Evolutionary conservation across 2,329 filamentous ascomycete species (phyloP).

Genomic region (Septoria petroselini): DNA sequence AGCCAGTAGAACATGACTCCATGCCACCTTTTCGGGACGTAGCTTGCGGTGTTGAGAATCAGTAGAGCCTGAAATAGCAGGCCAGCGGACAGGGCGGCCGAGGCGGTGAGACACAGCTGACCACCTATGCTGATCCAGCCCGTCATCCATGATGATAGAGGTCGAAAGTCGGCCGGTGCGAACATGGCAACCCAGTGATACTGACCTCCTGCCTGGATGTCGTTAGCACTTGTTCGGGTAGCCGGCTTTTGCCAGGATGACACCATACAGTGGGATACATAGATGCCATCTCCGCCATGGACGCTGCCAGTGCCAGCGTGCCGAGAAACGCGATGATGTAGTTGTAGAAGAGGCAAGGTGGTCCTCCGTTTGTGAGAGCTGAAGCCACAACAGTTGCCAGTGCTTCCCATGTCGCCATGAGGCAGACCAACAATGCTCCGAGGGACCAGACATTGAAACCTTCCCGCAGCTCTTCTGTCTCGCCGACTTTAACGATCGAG

Average conservation of each 20-base stretch:
- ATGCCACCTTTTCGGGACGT: slow-evolving; percentile 27
- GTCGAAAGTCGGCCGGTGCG: slow-evolving; percentile 36
- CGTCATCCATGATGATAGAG: slow-evolving; percentile 41
- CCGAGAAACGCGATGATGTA: slow-evolving; percentile 45
- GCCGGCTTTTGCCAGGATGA: neutral
- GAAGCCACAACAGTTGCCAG: slow-evolving; percentile 47
- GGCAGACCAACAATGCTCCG: slow-evolving; percentile 45
- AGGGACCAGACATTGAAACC: slow-evolving; percentile 42
- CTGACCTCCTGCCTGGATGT: slow-evolving; percentile 37
- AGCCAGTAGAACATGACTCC: slow-evolving; percentile 28
- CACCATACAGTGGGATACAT: slow-evolving; percentile 39
- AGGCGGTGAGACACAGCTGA: slow-evolving; percentile 23
- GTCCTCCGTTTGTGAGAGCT: slow-evolving; percentile 47
- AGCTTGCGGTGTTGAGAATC: slow-evolving; percentile 23
- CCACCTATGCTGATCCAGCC: slow-evolving; percentile 28
- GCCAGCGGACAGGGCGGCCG: slow-evolving; percentile 20
- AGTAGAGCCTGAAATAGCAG: slow-evolving; percentile 25
- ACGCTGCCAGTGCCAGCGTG: slow-evolving; percentile 42
- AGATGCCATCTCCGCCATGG: slow-evolving; percentile 43
- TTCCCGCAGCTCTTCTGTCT: slow-evolving; percentile 17
- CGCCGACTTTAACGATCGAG: slow-evolving; percentile 17
- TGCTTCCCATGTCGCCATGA: slow-evolving; percentile 55
- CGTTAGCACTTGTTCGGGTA: neutral
- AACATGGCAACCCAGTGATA: slow-evolving; percentile 49
- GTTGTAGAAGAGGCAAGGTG: slow-evolving; percentile 49